Base-by-base conservation (phyloP, 176 grass and related monocot genomes). In the Poa annua region DNA sequence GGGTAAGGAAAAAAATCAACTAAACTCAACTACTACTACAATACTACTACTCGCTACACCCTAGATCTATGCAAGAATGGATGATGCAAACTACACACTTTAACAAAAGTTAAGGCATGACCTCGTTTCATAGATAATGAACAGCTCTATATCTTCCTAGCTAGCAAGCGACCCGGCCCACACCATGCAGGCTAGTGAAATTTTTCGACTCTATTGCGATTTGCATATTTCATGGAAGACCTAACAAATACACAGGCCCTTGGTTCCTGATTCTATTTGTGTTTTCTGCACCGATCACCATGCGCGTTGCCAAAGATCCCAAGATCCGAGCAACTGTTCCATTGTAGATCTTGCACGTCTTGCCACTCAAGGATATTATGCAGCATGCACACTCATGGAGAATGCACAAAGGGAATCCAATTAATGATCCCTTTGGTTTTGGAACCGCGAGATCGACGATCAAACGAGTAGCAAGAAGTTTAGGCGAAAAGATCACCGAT, bases 301-400 rank as follows among this genome's bases (percentile, higher is more conserved):
- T n/a, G 69, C 44, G 22, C 25, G 70, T 50, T 16, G 13, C 14
- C 42, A 50, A 50, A 19, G 64, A 66, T 66, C 33, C 61, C 24
- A 9, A 55, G 44, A 78, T 39, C 62, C 10, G 5, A n/a, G 7
- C 8, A 33, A 79, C 75, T 79, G 47, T 84, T 88, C 38, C 69
- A 85, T 89, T 69, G 33, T 39, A 52, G 62, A 89, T 44, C 82
- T 85, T 57, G 1, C 29, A 68, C 4, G 57, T 33, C 60, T 20
- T 65, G 11, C 14, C 52, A 49, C 12, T 74, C 38, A 38, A 21
- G 66, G 38, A 3, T 19, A 29, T 29, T 29, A 29, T 29, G 19
- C 69, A 69, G 48, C 64, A 55, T 54, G 77, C 66, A 72, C 16
- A 21, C 38, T 13, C 5, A 11, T 12, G 3, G 11, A 64, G 8